A percentile compares a stretch with the other conserved stretches of the same genome.
These are phyloP conservation scores for Apiotrichum sp. DNA, from an alignment of 1,284 basidiomycete genomes.

Conservation along the genomic window DNA sequence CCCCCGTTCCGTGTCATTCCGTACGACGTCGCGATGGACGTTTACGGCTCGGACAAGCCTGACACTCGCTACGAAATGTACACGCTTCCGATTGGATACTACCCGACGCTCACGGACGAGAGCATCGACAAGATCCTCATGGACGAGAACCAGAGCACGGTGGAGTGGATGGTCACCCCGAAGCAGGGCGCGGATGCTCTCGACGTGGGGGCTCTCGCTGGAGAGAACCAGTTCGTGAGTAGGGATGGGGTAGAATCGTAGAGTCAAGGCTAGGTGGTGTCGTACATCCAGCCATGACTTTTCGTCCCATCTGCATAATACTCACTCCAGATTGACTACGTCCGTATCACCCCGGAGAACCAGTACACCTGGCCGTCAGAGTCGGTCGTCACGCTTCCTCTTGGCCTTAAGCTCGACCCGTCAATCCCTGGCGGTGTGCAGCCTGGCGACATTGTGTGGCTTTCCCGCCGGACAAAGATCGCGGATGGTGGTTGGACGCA, in stretches of 20 bases:
- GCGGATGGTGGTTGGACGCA: conserved; percentile 74
- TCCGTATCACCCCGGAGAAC: conserved; percentile 41
- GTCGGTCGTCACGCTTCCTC: conserved; percentile 33
- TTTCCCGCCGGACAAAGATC: conserved; percentile 50
- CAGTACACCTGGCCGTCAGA: conserved; percentile 36
- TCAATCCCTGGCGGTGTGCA: conserved; percentile 36
- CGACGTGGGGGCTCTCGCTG: conserved; percentile 29
- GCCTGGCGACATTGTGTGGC: conserved; percentile 52
- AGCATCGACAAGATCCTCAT: conserved; percentile 42
- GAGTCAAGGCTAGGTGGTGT: neutral
- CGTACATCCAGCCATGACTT: too few relatives aligned
- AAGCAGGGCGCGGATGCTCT: conserved; percentile 29
- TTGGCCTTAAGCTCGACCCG: conserved; percentile 34
- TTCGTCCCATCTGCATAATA: neutral
- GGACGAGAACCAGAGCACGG: conserved; percentile 39
- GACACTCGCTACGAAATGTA: conserved; percentile 80
- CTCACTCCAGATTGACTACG: conserved; percentile 32
- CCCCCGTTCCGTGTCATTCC: conserved; percentile 68
- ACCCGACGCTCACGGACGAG: conserved; percentile 41
- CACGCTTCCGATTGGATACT: conserved; percentile 47
- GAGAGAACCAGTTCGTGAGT: conserved; percentile 35
- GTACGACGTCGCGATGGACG: conserved; percentile 76
- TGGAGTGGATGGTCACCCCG: conserved; percentile 46
- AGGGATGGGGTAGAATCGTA: too few relatives aligned
- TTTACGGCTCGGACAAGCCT: conserved; percentile 93